phyloP scores from a whole-genome alignment of 2,329 filamentous ascomycete genomes.

The Epichloe scottii region DNA sequence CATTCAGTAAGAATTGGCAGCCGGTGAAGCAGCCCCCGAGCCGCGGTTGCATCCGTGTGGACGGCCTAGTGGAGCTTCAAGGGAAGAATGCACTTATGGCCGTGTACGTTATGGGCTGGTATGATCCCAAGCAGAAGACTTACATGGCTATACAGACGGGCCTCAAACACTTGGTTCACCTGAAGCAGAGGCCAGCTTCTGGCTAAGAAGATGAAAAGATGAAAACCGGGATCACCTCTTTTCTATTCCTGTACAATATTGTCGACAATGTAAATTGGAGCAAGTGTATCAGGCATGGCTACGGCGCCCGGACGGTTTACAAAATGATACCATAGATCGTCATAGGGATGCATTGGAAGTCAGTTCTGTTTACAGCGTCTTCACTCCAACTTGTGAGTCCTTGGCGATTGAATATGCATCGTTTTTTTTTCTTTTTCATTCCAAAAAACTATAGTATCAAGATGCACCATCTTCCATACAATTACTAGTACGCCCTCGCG shows the following conservation, averaged over 20 bases:
- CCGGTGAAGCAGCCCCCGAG: constrained; percentile 30
- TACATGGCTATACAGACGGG: constrained; percentile 29
- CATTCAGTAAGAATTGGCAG: constrained; percentile 33
- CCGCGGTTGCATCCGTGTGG: constrained; percentile 38
- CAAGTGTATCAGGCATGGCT: constrained; percentile 7
- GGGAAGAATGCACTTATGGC: constrained; percentile 32
- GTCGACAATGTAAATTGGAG: not conserved
- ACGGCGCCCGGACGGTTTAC: not conserved
- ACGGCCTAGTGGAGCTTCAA: constrained; percentile 41
- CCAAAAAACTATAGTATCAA: not conserved
- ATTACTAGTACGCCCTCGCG: not conserved
- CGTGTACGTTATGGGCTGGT: constrained; percentile 40
- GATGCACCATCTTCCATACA: not conserved
- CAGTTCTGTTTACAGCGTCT: not conserved
- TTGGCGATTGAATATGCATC: not conserved
- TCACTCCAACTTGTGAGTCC: not conserved
- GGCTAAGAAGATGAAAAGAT: constrained; percentile 10
- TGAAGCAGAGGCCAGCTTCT: constrained; percentile 24
- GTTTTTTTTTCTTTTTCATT: not conserved
- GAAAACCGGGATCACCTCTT: too few species aligned
- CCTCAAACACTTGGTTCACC: constrained; percentile 30
- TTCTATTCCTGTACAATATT: not conserved
- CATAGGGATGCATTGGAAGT: not conserved
- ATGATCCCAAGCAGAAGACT: constrained; percentile 40
- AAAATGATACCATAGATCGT: constrained; percentile 17